phyloP scores from a whole-genome alignment of 139 green algal genomes.

The Haematococcus lacustris region DNA sequence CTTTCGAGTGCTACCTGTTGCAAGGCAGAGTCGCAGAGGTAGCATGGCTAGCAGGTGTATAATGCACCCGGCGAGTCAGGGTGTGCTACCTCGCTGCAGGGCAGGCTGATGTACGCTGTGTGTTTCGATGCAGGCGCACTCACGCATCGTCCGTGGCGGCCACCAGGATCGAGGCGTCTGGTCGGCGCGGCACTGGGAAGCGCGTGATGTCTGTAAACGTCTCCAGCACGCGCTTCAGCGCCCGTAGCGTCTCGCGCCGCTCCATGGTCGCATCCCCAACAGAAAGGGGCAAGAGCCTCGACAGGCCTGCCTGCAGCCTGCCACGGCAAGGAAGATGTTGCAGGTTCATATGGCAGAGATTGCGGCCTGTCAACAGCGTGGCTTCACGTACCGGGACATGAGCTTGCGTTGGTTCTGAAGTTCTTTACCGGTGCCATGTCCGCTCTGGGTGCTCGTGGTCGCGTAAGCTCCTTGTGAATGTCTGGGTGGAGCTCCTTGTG shows the following conservation, averaged over 20 bases:
- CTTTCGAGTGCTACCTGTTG: background rate
- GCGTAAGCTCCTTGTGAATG: no score
- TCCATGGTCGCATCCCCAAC: slow-evolving; percentile 3
- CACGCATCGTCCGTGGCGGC: slow-evolving; percentile 71
- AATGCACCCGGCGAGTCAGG: background rate
- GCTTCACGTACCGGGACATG: no score
- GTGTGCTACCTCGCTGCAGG: background rate
- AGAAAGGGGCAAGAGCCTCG: slow-evolving; percentile 10
- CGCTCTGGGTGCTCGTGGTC: no score
- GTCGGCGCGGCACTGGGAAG: slow-evolving; percentile 53
- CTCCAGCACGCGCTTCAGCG: slow-evolving; percentile 64
- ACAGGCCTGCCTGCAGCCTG: slow-evolving; percentile 5
- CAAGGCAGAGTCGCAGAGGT: background rate
- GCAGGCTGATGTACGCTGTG: background rate
- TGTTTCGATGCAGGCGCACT: slow-evolving; percentile 15
- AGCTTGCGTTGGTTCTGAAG: no score
- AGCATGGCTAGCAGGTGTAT: background rate
- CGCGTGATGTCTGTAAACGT: slow-evolving; percentile 73
- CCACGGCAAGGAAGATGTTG: background rate
- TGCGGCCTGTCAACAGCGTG: no score
- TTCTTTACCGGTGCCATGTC: no score
- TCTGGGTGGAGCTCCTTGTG: no score
- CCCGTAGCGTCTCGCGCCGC: slow-evolving; percentile 8
- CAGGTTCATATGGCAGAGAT: background rate
- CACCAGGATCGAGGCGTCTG: slow-evolving; percentile 69